These are phyloP conservation scores for Musa beccarii DNA, from an alignment of 176 grass and related monocot genomes.

Conservation along the genomic window DNA sequence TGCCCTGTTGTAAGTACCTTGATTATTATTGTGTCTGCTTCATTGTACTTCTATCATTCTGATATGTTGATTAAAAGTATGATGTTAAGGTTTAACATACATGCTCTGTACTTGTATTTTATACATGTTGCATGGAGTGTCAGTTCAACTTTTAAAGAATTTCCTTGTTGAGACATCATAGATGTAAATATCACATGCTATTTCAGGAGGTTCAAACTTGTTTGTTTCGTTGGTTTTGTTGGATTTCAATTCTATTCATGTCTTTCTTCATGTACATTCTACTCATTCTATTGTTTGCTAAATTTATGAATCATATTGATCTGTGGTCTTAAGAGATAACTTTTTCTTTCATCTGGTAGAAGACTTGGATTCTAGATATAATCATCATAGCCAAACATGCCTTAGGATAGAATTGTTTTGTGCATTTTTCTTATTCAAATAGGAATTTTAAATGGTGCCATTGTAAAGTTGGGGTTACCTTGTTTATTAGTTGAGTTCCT, in stretches of 20 bases:
- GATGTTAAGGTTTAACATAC: neutral
- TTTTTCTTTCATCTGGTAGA: too few species aligned
- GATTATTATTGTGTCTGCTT: slow-evolving; percentile 16
- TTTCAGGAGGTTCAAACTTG: too few species aligned
- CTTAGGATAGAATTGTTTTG: too few species aligned
- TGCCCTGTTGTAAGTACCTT: slow-evolving; percentile 82
- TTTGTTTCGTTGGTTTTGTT: too few species aligned
- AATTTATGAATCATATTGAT: too few species aligned
- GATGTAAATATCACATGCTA: neutral
- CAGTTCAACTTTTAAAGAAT: neutral
- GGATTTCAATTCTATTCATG: too few species aligned
- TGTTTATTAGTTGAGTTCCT: neutral
- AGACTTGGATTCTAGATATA: too few species aligned
- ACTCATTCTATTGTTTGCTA: too few species aligned
- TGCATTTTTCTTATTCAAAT: neutral
- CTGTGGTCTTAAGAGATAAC: too few species aligned
- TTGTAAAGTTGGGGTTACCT: neutral
- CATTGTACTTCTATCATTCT: slow-evolving; percentile 11
- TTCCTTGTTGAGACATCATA: neutral
- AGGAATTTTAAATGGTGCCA: neutral
- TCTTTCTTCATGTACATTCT: too few species aligned
- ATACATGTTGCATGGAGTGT: neutral
- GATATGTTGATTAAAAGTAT: neutral
- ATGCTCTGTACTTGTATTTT: neutral
- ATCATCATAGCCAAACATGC: too few species aligned